Percentiles rank a stretch among this genome's conserved stretches.
phyloP scores from a whole-genome alignment of 371 early-diverging fungal species.

The Phascolomyces articulosus region DNA sequence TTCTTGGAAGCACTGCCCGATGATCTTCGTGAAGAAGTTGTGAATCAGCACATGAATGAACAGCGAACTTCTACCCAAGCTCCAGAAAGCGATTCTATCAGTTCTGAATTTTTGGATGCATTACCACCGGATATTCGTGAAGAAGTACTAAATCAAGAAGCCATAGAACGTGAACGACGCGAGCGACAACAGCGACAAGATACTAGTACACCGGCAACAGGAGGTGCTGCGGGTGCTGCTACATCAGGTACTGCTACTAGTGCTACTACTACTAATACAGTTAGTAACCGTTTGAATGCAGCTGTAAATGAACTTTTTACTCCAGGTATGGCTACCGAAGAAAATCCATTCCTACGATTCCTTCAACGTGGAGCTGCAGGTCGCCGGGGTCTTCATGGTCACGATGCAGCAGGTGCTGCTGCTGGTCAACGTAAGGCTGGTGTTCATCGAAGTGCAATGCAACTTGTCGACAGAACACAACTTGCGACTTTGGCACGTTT shows the following conservation, averaged over 20 bases:
- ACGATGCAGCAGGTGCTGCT: neutral
- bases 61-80: slow-evolving; percentile 32
- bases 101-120: slow-evolving; percentile 79
- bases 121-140: slow-evolving; percentile 82
- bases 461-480: slow-evolving; percentile 83
- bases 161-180: slow-evolving; percentile 58
- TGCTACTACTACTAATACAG: slow-evolving; percentile 7
- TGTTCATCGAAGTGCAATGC: slow-evolving; percentile 66
- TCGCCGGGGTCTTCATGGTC: neutral
- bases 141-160: slow-evolving; percentile 74
- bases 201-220: slow-evolving; percentile 20
- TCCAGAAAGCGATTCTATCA: slow-evolving; percentile 55
- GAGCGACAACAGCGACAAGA: slow-evolving; percentile 41
- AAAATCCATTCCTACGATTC: slow-evolving; percentile 17
- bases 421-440: slow-evolving; percentile 5
- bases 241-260: too few relatives aligned
- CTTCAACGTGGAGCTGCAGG: neutral
- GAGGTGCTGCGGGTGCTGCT: neutral
- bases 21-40: slow-evolving; percentile 91
- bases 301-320: slow-evolving; percentile 9
- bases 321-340: slow-evolving; percentile 5
- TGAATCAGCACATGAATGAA: slow-evolving; percentile 64
- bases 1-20: slow-evolving; percentile 97
- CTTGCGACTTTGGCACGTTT: slow-evolving; percentile 85
- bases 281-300: slow-evolving; percentile 4